Conservation (phyloP, 352 stramenopile species). For the Phytopythium boreale region DNA sequence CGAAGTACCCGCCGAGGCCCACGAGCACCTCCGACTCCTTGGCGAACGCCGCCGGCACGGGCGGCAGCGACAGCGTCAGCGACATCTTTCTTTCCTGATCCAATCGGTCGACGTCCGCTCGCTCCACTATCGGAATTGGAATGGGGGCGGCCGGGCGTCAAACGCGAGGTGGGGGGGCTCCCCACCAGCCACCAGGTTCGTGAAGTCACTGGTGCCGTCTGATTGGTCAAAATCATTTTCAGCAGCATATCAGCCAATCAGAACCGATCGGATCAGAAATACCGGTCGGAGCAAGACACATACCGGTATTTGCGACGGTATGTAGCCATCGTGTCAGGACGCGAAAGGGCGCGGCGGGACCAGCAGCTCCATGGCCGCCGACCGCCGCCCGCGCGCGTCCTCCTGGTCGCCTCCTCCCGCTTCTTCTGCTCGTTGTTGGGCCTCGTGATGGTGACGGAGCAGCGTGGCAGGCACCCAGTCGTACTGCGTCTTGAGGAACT, state of each 20-base stretch:
- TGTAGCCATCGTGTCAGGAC: background rate
- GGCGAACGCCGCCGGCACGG: conserved; percentile 42
- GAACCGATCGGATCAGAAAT: background rate
- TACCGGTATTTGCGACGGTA: background rate
- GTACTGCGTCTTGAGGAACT: conserved; percentile 38
- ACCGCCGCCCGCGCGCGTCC: background rate
- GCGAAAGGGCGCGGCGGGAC: background rate
- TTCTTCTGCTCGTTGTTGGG: background rate
- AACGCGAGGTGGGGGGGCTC: background rate
- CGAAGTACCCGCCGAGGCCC: conserved; percentile 69
- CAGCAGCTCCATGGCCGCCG: background rate
- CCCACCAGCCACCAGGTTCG: background rate
- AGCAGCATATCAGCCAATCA: background rate
- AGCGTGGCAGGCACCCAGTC: conserved; percentile 56
- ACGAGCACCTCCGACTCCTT: conserved; percentile 50
- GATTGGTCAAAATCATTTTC: background rate
- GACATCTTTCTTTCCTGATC: conserved; percentile 13
- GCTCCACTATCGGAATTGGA: background rate
- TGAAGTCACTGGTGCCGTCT: background rate
- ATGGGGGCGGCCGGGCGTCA: background rate
- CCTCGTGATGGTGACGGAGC: conserved; percentile 4
- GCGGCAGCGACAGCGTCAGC: conserved; percentile 59
- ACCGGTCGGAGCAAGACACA: background rate
- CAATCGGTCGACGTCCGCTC: background rate
- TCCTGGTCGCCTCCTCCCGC: background rate